phyloP scores from a whole-genome alignment of 306 rosid genomes.

The Citrullus colocynthis region DNA sequence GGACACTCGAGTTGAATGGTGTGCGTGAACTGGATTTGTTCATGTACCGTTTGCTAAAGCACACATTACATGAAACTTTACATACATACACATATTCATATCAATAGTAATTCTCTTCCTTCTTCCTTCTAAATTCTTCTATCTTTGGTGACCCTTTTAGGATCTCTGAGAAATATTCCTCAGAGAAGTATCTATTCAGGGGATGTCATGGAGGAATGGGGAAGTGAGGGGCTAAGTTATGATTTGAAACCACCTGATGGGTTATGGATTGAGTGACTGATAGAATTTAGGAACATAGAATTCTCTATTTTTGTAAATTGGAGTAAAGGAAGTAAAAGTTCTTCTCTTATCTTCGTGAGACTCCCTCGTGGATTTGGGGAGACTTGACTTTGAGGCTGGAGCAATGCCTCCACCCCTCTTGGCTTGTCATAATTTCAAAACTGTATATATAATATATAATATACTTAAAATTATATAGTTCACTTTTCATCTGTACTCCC shows the following conservation, averaged over 20 bases:
- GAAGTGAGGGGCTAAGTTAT: not conserved
- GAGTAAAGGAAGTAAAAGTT: not conserved
- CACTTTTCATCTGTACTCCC: not conserved
- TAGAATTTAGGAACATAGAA: not conserved
- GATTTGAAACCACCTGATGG: not conserved
- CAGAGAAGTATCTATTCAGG: not conserved
- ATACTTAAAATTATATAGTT: not conserved
- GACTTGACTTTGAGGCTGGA: not conserved
- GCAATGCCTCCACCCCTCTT: not conserved
- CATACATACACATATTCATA: not conserved
- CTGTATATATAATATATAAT: no score
- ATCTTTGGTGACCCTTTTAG: not conserved
- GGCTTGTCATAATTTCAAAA: not conserved
- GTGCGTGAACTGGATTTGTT: not conserved
- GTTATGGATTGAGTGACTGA: not conserved
- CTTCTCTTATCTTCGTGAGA: not conserved
- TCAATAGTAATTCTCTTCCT: not conserved
- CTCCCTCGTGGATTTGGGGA: not conserved
- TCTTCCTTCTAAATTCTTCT: not conserved
- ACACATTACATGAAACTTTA: not conserved
- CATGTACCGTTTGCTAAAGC: not conserved
- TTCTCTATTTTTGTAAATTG: not conserved
- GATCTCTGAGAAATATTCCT: not conserved
- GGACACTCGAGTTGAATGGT: not conserved
- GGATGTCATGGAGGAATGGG: not conserved